Percentiles rank a stretch among this genome's conserved stretches.
Evolutionary conservation across 176 grass and related monocot species (phyloP).

Genomic region (Luzula sylvatica): DNA sequence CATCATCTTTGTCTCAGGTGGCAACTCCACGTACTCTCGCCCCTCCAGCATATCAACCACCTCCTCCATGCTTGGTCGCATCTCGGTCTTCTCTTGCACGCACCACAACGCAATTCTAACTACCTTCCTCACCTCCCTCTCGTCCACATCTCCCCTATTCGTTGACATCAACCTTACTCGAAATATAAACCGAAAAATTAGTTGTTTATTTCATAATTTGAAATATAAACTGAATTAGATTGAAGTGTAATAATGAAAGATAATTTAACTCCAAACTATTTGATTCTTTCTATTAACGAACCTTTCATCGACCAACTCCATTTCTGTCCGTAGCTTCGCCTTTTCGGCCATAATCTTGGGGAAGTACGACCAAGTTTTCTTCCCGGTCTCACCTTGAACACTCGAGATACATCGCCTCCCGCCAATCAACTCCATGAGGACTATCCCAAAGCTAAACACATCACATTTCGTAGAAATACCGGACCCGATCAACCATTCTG

Average conservation of each 20-base stretch:
- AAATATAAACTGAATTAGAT: too few relatives aligned
- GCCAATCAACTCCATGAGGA: slow-evolving; percentile 56
- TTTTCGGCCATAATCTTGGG: slow-evolving; percentile 35
- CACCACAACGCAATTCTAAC: slow-evolving; percentile 66
- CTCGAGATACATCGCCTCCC: slow-evolving; percentile 32
- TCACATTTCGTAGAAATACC: slow-evolving; percentile 55
- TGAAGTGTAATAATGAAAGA: too few relatives aligned
- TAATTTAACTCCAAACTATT: too few relatives aligned
- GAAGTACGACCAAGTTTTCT: slow-evolving; percentile 46
- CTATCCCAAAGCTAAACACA: slow-evolving; percentile 71
- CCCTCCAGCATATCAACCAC: slow-evolving; percentile 76
- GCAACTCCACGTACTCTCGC: slow-evolving; percentile 12
- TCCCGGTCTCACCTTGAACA: background rate
- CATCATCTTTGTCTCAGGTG: slow-evolving; percentile 40
- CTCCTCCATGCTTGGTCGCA: slow-evolving; percentile 44
- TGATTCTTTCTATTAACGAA: background rate
- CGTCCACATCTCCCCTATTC: background rate
- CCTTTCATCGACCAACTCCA: slow-evolving; percentile 42
- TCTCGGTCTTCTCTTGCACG: slow-evolving; percentile 36
- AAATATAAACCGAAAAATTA: too few relatives aligned
- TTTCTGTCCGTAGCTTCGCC: slow-evolving; percentile 23
- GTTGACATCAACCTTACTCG: background rate
- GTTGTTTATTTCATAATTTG: too few relatives aligned
- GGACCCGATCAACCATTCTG: slow-evolving; percentile 54
- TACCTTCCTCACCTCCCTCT: slow-evolving; percentile 24